A percentile compares a stretch with the other conserved stretches of the same genome.
Evolutionary conservation across 192 early-diverging fungal genomes (phyloP).

Genomic region (Lobosporangium transversale): DNA sequence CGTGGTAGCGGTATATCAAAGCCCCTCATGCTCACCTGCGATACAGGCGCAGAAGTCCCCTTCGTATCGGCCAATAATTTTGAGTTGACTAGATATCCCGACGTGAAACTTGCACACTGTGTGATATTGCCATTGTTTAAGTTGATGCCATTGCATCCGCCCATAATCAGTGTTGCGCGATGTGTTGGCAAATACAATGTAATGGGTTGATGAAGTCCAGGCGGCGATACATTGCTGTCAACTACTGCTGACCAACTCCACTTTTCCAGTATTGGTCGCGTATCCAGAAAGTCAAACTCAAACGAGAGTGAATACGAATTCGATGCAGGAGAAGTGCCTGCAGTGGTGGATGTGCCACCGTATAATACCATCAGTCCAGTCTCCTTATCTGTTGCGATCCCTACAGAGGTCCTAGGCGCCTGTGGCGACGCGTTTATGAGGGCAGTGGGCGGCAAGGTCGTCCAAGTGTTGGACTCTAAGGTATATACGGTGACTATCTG

Average conservation of each 20-base stretch:
- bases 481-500: constrained; percentile 24
- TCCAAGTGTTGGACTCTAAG: constrained; percentile 11
- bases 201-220: constrained; percentile 20
- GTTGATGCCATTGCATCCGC: constrained; percentile 13
- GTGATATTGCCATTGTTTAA: not conserved
- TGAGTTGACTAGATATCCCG: constrained; percentile 23
- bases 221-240: not conserved
- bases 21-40: not conserved
- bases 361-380: constrained; percentile 13
- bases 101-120: not conserved
- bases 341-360: constrained; percentile 4
- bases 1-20: constrained; percentile 6
- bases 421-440: not conserved
- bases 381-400: constrained; percentile 4
- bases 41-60: not conserved
- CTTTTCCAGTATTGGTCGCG: not conserved
- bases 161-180: constrained; percentile 28
- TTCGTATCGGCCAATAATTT: not conserved
- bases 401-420: constrained; percentile 13
- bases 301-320: not conserved
- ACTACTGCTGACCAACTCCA: constrained; percentile 28
- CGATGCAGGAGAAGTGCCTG: not conserved
- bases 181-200: constrained; percentile 16
- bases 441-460: not conserved
- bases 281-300: constrained; percentile 32